phyloP scores from a whole-genome alignment of 768 basidiomycete genomes.

The Trametes coccinea region DNA sequence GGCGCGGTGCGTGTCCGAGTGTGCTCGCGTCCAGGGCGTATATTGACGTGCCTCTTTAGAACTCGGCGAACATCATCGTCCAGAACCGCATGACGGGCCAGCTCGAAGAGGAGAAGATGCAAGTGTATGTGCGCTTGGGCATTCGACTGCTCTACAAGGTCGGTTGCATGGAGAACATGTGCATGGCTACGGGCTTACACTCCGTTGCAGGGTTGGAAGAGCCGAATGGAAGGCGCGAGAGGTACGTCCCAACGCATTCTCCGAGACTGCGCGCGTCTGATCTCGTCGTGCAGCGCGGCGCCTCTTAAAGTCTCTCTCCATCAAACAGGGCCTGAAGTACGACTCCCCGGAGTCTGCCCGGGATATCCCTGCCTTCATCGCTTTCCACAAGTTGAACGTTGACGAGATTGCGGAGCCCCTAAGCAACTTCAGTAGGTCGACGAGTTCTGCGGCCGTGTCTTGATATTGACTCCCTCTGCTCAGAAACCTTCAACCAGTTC shows the following conservation, averaged over 20 bases:
- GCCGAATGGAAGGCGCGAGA: slow-evolving; percentile 85
- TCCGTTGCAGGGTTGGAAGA: slow-evolving; percentile 64
- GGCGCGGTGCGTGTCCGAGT: slow-evolving; percentile 67
- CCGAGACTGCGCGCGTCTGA: background rate
- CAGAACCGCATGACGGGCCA: slow-evolving; percentile 92
- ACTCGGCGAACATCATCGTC: slow-evolving; percentile 97
- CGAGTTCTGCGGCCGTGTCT: background rate
- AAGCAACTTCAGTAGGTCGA: slow-evolving; percentile 71
- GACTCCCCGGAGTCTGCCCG: slow-evolving; percentile 80
- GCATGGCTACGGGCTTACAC: background rate
- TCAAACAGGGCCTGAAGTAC: slow-evolving; percentile 94
- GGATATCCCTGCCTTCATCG: slow-evolving; percentile 86
- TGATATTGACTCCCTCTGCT: background rate
- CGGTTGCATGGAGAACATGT: slow-evolving; percentile 6
- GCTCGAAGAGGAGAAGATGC: slow-evolving; percentile 98
- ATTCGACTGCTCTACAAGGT: slow-evolving; percentile 91
- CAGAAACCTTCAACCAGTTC: slow-evolving; percentile 92
- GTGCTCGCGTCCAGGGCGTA: background rate
- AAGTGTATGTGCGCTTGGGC: slow-evolving; percentile 88
- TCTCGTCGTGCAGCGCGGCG: slow-evolving; percentile 52
- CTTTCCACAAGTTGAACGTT: slow-evolving; percentile 84
- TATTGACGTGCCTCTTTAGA: slow-evolving; percentile 44
- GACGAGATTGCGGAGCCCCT: slow-evolving; percentile 84
- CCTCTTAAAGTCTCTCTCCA: slow-evolving; percentile 85
- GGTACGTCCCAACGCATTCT: slow-evolving; percentile 46